A percentile compares a stretch with the other conserved stretches of the same genome.
Conservation (phyloP, 176 grass and related monocot species). For the Avena sativa region DNA sequence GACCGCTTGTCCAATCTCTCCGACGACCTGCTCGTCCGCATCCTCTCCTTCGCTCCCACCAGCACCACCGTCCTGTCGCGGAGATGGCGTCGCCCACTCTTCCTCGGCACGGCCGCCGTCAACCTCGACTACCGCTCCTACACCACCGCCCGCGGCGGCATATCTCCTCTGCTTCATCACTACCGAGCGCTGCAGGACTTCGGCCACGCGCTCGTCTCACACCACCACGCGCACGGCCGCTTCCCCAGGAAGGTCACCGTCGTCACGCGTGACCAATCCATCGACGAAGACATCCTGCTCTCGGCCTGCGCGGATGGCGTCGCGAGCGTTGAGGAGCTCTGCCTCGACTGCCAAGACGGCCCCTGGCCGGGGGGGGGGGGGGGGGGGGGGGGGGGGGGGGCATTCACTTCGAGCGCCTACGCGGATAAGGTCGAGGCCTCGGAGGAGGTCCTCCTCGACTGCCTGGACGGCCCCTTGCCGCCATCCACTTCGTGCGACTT, state of each 20-base stretch:
- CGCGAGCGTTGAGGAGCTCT: too few species aligned
- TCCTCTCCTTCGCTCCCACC: neutral
- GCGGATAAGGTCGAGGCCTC: too few species aligned
- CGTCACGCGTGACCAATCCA: neutral
- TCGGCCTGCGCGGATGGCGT: too few species aligned
- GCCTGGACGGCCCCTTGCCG: too few species aligned
- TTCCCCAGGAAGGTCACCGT: neutral
- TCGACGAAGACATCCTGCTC: neutral
- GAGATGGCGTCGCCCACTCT: neutral
- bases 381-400: too few species aligned
- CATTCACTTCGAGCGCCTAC: neutral
- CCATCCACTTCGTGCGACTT: neutral
- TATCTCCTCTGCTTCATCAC: neutral
- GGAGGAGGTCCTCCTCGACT: too few species aligned
- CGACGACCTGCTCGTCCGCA: neutral
- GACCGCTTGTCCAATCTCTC: neutral
- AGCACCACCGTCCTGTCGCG: neutral
- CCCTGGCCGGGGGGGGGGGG: too few species aligned
- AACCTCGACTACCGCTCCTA: slow-evolving; percentile 7
- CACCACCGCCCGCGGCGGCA: neutral
- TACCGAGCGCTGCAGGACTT: neutral
- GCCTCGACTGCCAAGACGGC: too few species aligned
- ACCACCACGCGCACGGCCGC: neutral
- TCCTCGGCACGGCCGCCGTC: neutral
- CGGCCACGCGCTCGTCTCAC: neutral